Evolutionary conservation across 2,329 filamentous ascomycete genomes (phyloP).

Genomic region (Annulohypoxylon truncatum): DNA sequence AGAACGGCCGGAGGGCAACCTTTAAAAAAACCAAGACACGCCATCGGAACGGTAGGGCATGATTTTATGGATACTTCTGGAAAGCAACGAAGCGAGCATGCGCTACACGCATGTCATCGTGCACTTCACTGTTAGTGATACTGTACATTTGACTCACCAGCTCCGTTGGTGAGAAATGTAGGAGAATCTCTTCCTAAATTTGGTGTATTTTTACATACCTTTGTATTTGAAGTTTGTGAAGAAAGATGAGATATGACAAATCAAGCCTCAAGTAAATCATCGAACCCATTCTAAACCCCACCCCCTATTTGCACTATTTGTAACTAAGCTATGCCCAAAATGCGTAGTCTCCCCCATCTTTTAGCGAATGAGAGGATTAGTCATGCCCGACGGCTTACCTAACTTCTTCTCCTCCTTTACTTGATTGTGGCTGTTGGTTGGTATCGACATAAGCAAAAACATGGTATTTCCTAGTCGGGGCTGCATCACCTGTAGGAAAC

Average conservation of each 20-base stretch:
- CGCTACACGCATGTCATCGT: neutral
- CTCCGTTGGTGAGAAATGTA: neutral
- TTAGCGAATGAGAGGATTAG: neutral
- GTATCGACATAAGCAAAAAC: neutral
- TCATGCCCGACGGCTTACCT: neutral
- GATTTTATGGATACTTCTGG: neutral
- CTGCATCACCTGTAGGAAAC: constrained; percentile 23
- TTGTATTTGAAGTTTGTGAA: neutral
- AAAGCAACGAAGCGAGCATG: neutral
- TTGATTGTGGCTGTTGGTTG: neutral
- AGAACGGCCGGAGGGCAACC: neutral
- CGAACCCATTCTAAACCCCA: neutral
- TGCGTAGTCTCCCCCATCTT: neutral
- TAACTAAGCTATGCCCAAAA: neutral
- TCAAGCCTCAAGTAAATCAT: neutral
- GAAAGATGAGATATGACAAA: neutral
- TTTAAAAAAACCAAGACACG: neutral
- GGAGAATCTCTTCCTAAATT: too few species aligned
- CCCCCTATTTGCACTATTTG: neutral
- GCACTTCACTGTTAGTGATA: neutral
- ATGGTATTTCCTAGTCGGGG: constrained; percentile 33
- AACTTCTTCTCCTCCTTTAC: neutral
- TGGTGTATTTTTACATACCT: too few species aligned
- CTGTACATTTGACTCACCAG: neutral
- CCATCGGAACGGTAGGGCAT: neutral